A percentile compares a stretch with the other conserved stretches of the same genome.
These are phyloP conservation scores for Claviceps monticola DNA, from an alignment of 2,329 filamentous ascomycete genomes.

Conservation along the genomic window DNA sequence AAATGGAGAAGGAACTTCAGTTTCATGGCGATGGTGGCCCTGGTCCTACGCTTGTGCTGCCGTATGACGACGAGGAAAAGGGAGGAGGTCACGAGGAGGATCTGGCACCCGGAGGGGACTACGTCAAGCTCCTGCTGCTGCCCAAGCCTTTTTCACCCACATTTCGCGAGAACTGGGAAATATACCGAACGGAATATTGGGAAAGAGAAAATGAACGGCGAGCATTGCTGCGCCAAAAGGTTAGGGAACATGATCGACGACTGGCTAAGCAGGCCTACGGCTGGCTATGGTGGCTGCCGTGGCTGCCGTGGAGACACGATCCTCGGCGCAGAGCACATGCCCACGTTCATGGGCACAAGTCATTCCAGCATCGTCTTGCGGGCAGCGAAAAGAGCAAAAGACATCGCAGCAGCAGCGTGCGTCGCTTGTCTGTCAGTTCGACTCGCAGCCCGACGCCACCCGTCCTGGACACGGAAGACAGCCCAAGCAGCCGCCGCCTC, in stretches of 20 bases:
- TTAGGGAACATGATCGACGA: slow-evolving; percentile 54
- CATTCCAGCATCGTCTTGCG: slow-evolving; percentile 22
- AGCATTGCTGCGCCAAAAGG: slow-evolving; percentile 52
- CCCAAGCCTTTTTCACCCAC: slow-evolving; percentile 91
- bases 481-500: slow-evolving; percentile 25
- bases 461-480: slow-evolving; percentile 32
- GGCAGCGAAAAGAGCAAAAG: slow-evolving; percentile 31
- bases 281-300: slow-evolving; percentile 86
- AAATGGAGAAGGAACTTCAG: slow-evolving; percentile 45
- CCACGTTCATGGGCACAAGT: slow-evolving; percentile 18
- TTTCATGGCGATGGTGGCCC: slow-evolving; percentile 18
- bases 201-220: slow-evolving; percentile 89
- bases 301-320: slow-evolving; percentile 53
- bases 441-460: slow-evolving; percentile 34
- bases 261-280: slow-evolving; percentile 54
- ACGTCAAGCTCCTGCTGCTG: slow-evolving; percentile 77
- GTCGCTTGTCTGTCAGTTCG: slow-evolving; percentile 37
- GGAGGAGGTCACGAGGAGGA: slow-evolving; percentile 69
- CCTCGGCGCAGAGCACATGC: slow-evolving; percentile 17
- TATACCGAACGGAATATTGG: slow-evolving; percentile 92
- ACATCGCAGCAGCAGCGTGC: slow-evolving; percentile 37
- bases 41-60: slow-evolving; percentile 21
- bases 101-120: slow-evolving; percentile 76
- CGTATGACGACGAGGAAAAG: slow-evolving; percentile 42
- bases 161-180: slow-evolving; percentile 94